phyloP scores from a whole-genome alignment of 805 yeast species.

The Deakozyma indianensis region DNA sequence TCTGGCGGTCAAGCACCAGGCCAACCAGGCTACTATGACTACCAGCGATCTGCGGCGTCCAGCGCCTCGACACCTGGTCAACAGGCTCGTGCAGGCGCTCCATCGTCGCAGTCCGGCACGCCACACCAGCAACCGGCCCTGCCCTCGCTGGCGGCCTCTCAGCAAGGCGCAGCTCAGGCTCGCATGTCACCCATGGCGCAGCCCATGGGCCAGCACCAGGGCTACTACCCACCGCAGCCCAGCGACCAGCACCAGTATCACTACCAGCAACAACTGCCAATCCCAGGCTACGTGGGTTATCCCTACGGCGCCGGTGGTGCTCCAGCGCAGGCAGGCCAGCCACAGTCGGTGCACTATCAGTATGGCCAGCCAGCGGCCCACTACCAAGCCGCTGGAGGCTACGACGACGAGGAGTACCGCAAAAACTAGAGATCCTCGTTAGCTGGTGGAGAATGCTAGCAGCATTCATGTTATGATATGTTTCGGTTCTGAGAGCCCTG shows the following conservation, averaged over 20 bases:
- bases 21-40: not conserved
- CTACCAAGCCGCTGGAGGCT: not conserved
- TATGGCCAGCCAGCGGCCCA: not conserved
- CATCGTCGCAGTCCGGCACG: not conserved
- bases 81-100: not conserved
- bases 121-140: slow-evolving; percentile 2
- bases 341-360: not conserved
- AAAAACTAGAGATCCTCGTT: not conserved
- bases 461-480: too few relatives aligned
- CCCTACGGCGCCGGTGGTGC: not conserved
- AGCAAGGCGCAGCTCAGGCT: not conserved
- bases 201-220: not conserved
- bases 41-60: not conserved
- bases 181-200: slow-evolving; percentile 1
- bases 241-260: slow-evolving; percentile 2
- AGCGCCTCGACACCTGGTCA: not conserved
- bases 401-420: not conserved
- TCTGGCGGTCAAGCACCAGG: not conserved
- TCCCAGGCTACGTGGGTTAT: not conserved
- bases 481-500: too few relatives aligned
- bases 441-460: too few relatives aligned
- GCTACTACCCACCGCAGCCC: not conserved
- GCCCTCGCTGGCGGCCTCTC: not conserved
- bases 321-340: not conserved
- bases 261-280: slow-evolving; percentile 2